Evolutionary conservation across 306 rosid genomes (phyloP), one percentile per base, ranked within the genome.

Genomic region (Glycine soja): DNA sequence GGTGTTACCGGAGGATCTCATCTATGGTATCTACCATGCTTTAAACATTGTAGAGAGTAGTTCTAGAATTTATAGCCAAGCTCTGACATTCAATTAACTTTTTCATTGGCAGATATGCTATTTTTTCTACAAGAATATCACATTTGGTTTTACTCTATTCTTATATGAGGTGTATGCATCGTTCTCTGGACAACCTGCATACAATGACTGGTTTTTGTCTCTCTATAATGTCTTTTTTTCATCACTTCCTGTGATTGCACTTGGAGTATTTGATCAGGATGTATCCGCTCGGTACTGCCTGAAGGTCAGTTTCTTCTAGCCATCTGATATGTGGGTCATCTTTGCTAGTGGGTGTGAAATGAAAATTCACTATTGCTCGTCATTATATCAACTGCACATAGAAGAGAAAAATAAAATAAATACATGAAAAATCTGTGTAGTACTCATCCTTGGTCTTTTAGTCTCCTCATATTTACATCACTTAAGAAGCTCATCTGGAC

Each of bases 1-100:
- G 99, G 99, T 96, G 99, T 86, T 96, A 92, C 88, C 87, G 99
- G 74, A 88, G 99, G 86, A 88, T 93, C 81, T 88, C 99, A 45
- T 92, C 97, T 70, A 96, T 96, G 99, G 99, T 96, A 91, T 79
- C 38, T 15, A 24, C 30, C 30, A 24, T 24, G 30, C 30, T 24
- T 24, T 24, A 7, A 32, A 34, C 15, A 62, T 32, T 6, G 8
- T 32, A 30, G 68, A 12, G 40, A 10, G 40, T 32, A 12, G 11
- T 14, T 62, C 43, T 62, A 62, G 8, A 30, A 10, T 62, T 30
- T 62, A 11, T 2, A 4, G 16, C 43, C 32, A 24, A 30, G 38
- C 38, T 30, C 68, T 34, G 10, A 62, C 40, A 59, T 24, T 59
- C 40, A 32, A 4, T 61, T 86, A 85, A 90, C 54, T 62, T 52